Conservation (phyloP, 2,329 filamentous ascomycete genomes). For the Alternaria brassicicola region DNA sequence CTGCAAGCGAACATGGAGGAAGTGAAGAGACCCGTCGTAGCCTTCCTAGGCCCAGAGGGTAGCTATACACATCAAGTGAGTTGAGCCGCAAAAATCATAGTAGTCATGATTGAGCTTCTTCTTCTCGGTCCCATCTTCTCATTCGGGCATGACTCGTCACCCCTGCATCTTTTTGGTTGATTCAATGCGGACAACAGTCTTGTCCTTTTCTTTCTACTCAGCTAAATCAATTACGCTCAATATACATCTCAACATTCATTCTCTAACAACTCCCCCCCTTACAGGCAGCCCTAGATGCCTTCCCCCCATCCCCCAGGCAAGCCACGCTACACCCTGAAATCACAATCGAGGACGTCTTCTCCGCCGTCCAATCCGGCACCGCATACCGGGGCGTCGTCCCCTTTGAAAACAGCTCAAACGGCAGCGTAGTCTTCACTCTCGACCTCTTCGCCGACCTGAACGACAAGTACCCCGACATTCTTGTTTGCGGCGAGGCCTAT, state of each 20-base stretch:
- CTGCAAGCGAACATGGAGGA: constrained; percentile 16
- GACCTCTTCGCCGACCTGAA: constrained; percentile 83
- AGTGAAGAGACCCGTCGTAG: constrained; percentile 46
- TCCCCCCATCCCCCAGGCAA: constrained; percentile 40
- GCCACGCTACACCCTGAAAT: constrained; percentile 49
- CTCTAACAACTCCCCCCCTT: neutral
- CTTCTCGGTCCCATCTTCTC: neutral
- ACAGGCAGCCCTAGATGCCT: constrained; percentile 62
- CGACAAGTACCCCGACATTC: constrained; percentile 67
- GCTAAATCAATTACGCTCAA: neutral
- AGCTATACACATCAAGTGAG: constrained; percentile 74
- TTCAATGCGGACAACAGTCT: too few relatives aligned
- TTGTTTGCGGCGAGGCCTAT: constrained; percentile 83
- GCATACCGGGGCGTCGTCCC: constrained; percentile 81
- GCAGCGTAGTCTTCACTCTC: constrained; percentile 86
- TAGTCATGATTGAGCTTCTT: neutral
- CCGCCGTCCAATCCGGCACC: constrained; percentile 70
- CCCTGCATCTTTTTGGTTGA: neutral
- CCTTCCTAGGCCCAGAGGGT: constrained; percentile 68
- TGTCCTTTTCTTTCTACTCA: neutral
- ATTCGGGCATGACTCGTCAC: neutral
- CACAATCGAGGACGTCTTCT: constrained; percentile 73
- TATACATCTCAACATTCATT: neutral
- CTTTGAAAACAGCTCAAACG: constrained; percentile 96
- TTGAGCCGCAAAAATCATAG: neutral